Conservation (phyloP, 2,329 filamentous ascomycete species). For the Pseudogymnoascus sp. region DNA sequence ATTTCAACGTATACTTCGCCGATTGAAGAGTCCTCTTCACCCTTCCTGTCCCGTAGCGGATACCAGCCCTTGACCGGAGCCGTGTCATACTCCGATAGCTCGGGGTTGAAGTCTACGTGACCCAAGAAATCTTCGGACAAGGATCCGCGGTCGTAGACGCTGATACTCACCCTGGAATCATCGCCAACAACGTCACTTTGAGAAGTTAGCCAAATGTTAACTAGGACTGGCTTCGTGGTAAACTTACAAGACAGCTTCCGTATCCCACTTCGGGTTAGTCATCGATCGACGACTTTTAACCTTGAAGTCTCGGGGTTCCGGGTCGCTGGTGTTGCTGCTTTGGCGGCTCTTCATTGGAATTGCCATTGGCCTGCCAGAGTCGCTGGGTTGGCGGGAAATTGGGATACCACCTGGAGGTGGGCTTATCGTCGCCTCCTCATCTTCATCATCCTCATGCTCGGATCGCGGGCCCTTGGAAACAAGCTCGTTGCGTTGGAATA, state of each 20-base stretch:
- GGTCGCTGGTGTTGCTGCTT: conserved; percentile 85
- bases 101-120: conserved; percentile 73
- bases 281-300: conserved; percentile 52
- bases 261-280: conserved; percentile 90
- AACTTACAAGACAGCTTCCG: conserved; percentile 87
- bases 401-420: conserved; percentile 50
- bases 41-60: conserved; percentile 64
- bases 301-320: conserved; percentile 52
- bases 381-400: conserved; percentile 65
- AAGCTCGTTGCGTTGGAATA: conserved; percentile 93
- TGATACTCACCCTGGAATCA: conserved; percentile 84
- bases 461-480: conserved; percentile 78
- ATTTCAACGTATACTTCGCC: conserved; percentile 88
- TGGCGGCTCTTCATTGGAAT: conserved; percentile 97
- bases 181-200: conserved; percentile 84
- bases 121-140: conserved; percentile 86
- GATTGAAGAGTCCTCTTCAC: conserved; percentile 67
- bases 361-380: conserved; percentile 73
- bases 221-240: not conserved
- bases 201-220: conserved; percentile 15
- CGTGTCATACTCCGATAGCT: conserved; percentile 56
- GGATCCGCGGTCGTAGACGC: conserved; percentile 76
- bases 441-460: conserved; percentile 50
- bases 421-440: conserved; percentile 48
- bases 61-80: conserved; percentile 79